A percentile compares a stretch with the other conserved stretches of the same genome.
These are phyloP conservation scores for Albugo candida DNA, from an alignment of 352 stramenopile genomes.

Conservation along the genomic window DNA sequence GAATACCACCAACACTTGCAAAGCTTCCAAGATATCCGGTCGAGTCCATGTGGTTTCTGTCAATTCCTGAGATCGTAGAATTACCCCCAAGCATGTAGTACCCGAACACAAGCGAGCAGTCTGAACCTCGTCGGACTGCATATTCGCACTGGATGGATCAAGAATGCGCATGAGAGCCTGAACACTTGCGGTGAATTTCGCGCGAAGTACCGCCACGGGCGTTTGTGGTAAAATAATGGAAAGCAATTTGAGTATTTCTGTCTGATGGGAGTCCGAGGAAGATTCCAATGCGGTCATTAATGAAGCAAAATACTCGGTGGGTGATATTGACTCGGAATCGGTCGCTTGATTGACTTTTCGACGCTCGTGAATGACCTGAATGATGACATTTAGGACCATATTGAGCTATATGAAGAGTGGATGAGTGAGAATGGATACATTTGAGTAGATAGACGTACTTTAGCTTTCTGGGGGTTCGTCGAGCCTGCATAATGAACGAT, in stretches of 20 bases:
- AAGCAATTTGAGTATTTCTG: neutral
- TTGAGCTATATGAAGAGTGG: slow-evolving; percentile 24
- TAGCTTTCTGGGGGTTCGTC: slow-evolving; percentile 61
- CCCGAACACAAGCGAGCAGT: slow-evolving; percentile 44
- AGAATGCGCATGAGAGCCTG: slow-evolving; percentile 50
- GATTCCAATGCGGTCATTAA: slow-evolving; percentile 75
- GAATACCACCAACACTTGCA: slow-evolving; percentile 57
- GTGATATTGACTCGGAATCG: slow-evolving; percentile 19
- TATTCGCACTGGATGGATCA: slow-evolving; percentile 17
- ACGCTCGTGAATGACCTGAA: slow-evolving; percentile 66
- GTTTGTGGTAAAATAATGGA: slow-evolving; percentile 50
- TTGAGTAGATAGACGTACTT: slow-evolving; percentile 7
- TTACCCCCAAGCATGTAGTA: slow-evolving; percentile 35
- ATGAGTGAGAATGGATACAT: neutral
- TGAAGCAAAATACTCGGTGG: slow-evolving; percentile 73
- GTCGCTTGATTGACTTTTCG: slow-evolving; percentile 7
- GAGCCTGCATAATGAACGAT: slow-evolving; percentile 59
- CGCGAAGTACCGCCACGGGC: slow-evolving; percentile 47
- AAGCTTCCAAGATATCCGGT: slow-evolving; percentile 48
- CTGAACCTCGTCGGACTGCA: slow-evolving; percentile 12
- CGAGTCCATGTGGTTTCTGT: slow-evolving; percentile 35
- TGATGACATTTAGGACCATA: slow-evolving; percentile 64
- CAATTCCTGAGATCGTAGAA: slow-evolving; percentile 52
- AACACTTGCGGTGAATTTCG: slow-evolving; percentile 56
- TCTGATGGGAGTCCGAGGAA: slow-evolving; percentile 36